A percentile compares a stretch with the other conserved stretches of the same genome.
These are phyloP conservation scores for Podaxis sp. DNA, from an alignment of 768 basidiomycete genomes.

Conservation along the genomic window DNA sequence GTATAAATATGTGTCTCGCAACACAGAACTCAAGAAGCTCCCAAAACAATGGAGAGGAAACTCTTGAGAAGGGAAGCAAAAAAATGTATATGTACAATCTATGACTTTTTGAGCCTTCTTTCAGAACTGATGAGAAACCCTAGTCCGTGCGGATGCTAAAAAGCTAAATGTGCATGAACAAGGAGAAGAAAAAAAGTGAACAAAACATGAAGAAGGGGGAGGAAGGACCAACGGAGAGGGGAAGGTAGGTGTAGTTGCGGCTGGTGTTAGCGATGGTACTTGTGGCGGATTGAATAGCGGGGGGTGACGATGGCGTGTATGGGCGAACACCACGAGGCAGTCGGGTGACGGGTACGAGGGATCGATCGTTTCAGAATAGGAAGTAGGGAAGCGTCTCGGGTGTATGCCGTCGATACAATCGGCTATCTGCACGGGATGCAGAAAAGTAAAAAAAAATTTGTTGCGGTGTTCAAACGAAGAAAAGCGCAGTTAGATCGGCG, in stretches of 20 bases:
- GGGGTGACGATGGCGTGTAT: no score
- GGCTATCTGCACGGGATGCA: no score
- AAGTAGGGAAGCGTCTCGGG: no score
- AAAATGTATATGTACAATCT: constrained; percentile 14
- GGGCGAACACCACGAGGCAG: no score
- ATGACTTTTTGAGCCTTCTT: constrained; percentile 13
- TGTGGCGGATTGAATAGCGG: background rate
- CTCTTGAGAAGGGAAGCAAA: background rate
- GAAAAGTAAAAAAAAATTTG: no score
- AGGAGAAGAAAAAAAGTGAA: background rate
- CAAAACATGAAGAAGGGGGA: background rate
- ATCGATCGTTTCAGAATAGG: no score
- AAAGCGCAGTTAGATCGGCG: background rate
- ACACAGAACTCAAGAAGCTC: background rate
- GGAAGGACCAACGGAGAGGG: background rate
- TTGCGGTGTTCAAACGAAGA: background rate
- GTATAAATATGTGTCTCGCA: constrained; percentile 2
- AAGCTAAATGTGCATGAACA: background rate
- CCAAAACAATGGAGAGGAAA: background rate
- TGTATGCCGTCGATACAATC: no score
- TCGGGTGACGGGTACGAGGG: no score
- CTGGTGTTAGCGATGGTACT: background rate
- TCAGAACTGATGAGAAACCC: background rate
- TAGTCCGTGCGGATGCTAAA: constrained; percentile 13
- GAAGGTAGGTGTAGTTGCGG: background rate